phyloP scores from a whole-genome alignment of 768 basidiomycete species.

The Mycena latifolia region DNA sequence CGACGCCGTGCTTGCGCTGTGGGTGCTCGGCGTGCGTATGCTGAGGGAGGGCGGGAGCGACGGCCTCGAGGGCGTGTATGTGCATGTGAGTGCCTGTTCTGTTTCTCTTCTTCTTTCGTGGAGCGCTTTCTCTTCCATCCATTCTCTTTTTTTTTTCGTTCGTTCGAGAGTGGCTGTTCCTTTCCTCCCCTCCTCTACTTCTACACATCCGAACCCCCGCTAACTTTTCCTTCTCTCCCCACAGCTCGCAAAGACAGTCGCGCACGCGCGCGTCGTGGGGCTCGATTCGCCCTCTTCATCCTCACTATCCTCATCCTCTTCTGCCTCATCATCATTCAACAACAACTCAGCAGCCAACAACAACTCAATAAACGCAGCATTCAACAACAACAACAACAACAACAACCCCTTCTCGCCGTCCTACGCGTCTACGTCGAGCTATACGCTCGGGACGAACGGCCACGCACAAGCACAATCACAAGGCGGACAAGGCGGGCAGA shows the following conservation, averaged over 20 bases:
- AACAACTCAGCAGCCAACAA: too few species aligned
- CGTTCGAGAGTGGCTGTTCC: neutral
- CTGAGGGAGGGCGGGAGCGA: neutral
- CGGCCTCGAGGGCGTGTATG: constrained; percentile 21
- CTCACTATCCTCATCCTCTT: neutral
- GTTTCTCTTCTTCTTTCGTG: too few species aligned
- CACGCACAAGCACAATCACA: too few species aligned
- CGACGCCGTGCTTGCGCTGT: constrained; percentile 34
- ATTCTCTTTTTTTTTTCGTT: neutral
- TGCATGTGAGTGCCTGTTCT: too few species aligned
- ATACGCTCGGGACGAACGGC: too few species aligned
- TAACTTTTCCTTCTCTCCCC: neutral
- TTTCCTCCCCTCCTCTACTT: neutral
- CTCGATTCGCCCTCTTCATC: neutral
- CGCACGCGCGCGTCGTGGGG: constrained; percentile 24
- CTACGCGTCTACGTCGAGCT: too few species aligned
- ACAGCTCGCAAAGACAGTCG: constrained; percentile 32
- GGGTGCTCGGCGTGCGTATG: constrained; percentile 22
- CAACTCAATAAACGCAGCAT: too few species aligned
- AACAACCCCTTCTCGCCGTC: too few species aligned
- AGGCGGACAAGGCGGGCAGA: too few species aligned
- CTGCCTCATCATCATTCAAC: neutral
- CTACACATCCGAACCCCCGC: too few species aligned
- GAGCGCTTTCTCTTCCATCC: constrained; percentile 12
- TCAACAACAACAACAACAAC: too few species aligned